phyloP scores from a whole-genome alignment of 108 stramenopile species.

The Nitzschia inconspicua region DNA sequence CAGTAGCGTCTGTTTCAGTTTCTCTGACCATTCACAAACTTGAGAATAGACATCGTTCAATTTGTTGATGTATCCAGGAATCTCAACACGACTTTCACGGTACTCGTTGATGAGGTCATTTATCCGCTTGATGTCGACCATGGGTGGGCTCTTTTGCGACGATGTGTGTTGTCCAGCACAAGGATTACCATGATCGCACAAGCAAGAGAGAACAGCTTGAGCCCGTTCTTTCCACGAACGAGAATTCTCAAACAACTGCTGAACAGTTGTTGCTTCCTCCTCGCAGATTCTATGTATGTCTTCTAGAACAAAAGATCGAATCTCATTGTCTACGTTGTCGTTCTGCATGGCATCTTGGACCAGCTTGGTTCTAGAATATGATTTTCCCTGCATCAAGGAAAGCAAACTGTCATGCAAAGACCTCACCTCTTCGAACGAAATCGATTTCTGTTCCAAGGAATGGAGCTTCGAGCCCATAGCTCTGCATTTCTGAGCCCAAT shows the following conservation, averaged over 20 bases:
- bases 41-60: conserved; percentile 36
- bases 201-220: conserved; percentile 26
- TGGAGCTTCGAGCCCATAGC: background rate
- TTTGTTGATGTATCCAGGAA: conserved; percentile 26
- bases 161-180: conserved; percentile 11
- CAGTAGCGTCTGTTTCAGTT: conserved; percentile 8
- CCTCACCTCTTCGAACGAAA: background rate
- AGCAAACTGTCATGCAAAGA: conserved; percentile 3
- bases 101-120: conserved; percentile 39
- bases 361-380: conserved; percentile 28
- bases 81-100: conserved; percentile 25
- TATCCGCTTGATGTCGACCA: conserved; percentile 52
- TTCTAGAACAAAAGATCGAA: conserved; percentile 44
- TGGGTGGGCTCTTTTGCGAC: conserved; percentile 19
- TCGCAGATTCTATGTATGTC: conserved; percentile 17
- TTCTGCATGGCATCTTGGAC: conserved; percentile 25
- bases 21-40: conserved; percentile 42
- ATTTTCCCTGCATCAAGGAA: conserved; percentile 28
- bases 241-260: conserved; percentile 5
- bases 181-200: conserved; percentile 31
- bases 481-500: conserved; percentile 45
- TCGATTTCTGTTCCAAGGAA: background rate
- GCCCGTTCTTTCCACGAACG: conserved; percentile 42
- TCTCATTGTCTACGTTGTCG: conserved; percentile 39
- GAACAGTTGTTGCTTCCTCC: background rate